Evolutionary conservation across 1,284 basidiomycete genomes (phyloP), one percentile per base, ranked within the genome.

Genomic region (Neolentinus lepideus): DNA sequence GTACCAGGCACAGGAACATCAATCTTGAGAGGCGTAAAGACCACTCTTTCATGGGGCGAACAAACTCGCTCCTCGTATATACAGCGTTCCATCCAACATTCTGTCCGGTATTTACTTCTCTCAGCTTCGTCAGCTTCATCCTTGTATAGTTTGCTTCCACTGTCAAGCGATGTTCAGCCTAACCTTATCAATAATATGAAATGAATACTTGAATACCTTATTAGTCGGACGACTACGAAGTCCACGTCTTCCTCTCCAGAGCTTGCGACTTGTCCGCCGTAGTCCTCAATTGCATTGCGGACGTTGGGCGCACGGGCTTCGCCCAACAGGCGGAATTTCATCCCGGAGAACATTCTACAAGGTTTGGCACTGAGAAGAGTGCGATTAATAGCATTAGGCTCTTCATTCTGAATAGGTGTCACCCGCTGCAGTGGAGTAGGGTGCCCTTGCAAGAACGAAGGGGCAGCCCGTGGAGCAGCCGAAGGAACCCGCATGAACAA

Each of bases 11-110:
- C 64, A 16, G 87, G 86, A 1, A 69, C 69, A 16, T 67, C 54
- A n/a, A 83, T 72, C 21, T 57, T 69, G 12, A 91, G 69, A 2
- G 90, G 89, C 1, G 68, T 66, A 61, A 87, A 90, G 0, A 80
- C 75, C 11, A 84, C 65, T 60, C 89, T 83, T 50, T 86, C 84
- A 1, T 79, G 76, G 0, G 77, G 70, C 19, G 67, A 64, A 64
- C 84, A 85, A 55, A 91, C 70, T 14, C 79, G 75, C 48, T 86
- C 83, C 59, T 83, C 80, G 55, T 79, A 85, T 12, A 91, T 74
- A 60, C 86, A 92, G 53, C 79, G 78, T 66, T 92, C 89, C 0
- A 92, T 72, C 89, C 89, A 92, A 62, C 88, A 92, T 65, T 92
- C 89, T 0, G 89, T 92, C 43, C 90, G 76, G 63, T 83, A 88